Percentiles rank a stretch among this genome's conserved stretches.
These are phyloP conservation scores for Colletotrichum siamense DNA, from an alignment of 2,329 filamentous ascomycete species.

Conservation along the genomic window DNA sequence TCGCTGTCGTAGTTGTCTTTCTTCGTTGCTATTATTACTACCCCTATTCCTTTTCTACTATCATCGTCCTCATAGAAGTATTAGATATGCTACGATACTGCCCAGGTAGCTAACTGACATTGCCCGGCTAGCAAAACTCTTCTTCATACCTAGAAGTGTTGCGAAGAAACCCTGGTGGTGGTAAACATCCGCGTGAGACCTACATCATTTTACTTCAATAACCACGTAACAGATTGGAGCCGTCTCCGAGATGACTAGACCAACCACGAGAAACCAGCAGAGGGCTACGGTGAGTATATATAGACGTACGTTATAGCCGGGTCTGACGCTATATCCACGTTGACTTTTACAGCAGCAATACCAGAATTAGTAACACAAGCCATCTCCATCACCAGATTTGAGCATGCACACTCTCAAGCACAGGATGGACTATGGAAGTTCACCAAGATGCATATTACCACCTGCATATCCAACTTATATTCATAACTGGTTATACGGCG, in stretches of 20 bases:
- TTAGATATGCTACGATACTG: too few species aligned
- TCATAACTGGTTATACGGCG: not conserved
- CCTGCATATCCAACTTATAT: not conserved
- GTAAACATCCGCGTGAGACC: too few species aligned
- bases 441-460: not conserved
- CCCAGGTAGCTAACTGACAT: too few species aligned
- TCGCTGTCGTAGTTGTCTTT: too few species aligned
- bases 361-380: not conserved
- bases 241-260: not conserved
- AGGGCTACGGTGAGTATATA: not conserved
- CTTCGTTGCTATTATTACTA: accelerated
- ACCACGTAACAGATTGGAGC: not conserved
- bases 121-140: too few species aligned
- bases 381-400: not conserved
- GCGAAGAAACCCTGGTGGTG: too few species aligned
- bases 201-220: not conserved
- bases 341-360: not conserved
- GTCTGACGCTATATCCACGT: not conserved
- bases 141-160: too few species aligned
- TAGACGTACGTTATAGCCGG: not conserved
- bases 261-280: not conserved
- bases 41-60: too few species aligned
- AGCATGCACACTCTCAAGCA: not conserved
- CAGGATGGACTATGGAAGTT: not conserved
- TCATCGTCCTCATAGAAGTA: too few species aligned